These are phyloP conservation scores for Sclerotinia sclerotiorum DNA, from an alignment of 2,329 filamentous ascomycete species.

Conservation along the genomic window DNA sequence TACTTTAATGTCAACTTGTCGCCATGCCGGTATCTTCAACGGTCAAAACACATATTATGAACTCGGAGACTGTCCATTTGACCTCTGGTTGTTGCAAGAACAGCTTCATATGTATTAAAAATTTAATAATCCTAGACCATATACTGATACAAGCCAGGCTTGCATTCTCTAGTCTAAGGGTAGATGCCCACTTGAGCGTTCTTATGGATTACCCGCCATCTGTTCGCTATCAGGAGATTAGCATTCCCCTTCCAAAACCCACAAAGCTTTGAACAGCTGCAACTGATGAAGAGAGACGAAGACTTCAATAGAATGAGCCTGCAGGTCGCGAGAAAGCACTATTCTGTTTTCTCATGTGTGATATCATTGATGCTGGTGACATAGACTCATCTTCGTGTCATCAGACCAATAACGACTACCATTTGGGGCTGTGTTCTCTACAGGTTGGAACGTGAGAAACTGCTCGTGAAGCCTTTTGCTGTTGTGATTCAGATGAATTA, in stretches of 20 bases:
- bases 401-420: conserved; percentile 11
- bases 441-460: conserved; percentile 20
- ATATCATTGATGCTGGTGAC: conserved; percentile 6
- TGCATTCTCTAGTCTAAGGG: not conserved
- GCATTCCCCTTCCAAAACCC: conserved; percentile 18
- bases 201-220: conserved; percentile 15
- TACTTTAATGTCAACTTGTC: conserved; percentile 9
- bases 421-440: conserved; percentile 14
- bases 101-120: conserved; percentile 6
- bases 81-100: conserved; percentile 11
- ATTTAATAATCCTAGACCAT: too few relatives aligned
- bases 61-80: conserved; percentile 16
- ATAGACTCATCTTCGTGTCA: not conserved
- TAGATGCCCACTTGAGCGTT: conserved; percentile 16
- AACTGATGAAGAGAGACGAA: conserved; percentile 14
- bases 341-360: conserved; percentile 18
- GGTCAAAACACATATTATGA: conserved; percentile 21
- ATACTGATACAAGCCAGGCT: conserved; percentile 6
- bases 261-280: not conserved
- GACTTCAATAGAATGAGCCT: conserved; percentile 17
- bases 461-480: conserved; percentile 16
- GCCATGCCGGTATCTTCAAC: conserved; percentile 14
- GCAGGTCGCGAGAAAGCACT: conserved; percentile 17
- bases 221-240: conserved; percentile 20
- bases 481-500: conserved; percentile 17